A percentile compares a stretch with the other conserved stretches of the same genome.
Conservation (phyloP, 2,329 filamentous ascomycete genomes). For the Sclerotinia nivalis region DNA sequence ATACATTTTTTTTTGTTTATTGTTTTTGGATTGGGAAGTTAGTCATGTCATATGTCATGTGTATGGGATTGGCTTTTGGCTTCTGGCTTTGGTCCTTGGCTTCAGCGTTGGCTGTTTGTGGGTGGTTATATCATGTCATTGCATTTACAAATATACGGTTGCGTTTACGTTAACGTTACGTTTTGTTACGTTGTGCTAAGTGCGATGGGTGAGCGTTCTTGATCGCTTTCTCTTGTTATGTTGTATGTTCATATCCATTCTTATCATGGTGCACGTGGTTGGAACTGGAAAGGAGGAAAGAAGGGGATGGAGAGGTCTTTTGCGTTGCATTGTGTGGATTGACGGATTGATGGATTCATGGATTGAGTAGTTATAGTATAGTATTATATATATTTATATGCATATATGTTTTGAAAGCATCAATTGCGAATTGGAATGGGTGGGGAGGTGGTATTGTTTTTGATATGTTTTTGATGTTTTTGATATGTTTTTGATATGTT, state of each 20-base stretch:
- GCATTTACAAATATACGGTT: slow-evolving; percentile 18
- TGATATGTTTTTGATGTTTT: too few relatives aligned
- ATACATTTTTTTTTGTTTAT: background rate
- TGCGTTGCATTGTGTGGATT: background rate
- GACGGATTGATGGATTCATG: too few relatives aligned
- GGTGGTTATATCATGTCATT: slow-evolving; percentile 18
- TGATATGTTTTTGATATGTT: too few relatives aligned
- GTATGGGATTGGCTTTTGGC: background rate
- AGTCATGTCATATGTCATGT: background rate
- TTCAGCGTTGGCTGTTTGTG: slow-evolving; percentile 8
- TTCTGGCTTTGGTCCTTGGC: background rate
- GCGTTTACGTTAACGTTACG: background rate
- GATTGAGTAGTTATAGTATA: too few relatives aligned
- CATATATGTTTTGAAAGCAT: too few relatives aligned
- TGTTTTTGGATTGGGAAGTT: slow-evolving; percentile 1
- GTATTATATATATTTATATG: too few relatives aligned
- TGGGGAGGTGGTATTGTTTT: too few relatives aligned
- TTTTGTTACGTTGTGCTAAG: slow-evolving; percentile 3
- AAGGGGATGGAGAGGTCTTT: background rate
- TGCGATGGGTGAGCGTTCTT: slow-evolving; percentile 2
- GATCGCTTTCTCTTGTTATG: slow-evolving; percentile 3
- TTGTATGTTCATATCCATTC: slow-evolving; percentile 15
- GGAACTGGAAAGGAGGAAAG: background rate
- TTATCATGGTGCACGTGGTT: background rate
- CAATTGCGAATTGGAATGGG: too few relatives aligned